A percentile compares a stretch with the other conserved stretches of the same genome.
phyloP scores from a whole-genome alignment of 2,329 filamentous ascomycete genomes.

The Phyllosticta paracitricarpa region DNA sequence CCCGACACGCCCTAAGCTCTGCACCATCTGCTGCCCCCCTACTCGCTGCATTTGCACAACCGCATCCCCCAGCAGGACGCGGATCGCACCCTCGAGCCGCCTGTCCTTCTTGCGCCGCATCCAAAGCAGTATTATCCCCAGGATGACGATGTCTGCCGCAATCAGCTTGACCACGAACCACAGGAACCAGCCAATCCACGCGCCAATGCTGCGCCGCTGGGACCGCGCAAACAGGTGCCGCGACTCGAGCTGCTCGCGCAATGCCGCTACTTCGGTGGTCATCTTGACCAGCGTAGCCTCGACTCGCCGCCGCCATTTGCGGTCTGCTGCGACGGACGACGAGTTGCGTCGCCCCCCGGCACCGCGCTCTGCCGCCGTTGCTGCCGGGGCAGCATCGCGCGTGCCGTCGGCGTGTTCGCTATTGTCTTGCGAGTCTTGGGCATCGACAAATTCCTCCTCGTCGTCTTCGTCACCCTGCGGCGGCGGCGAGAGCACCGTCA shows the following conservation, averaged over 20 bases:
- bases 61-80: slow-evolving; percentile 48
- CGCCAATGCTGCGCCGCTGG: slow-evolving; percentile 52
- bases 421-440: slow-evolving; percentile 37
- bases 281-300: slow-evolving; percentile 80
- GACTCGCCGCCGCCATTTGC: slow-evolving; percentile 69
- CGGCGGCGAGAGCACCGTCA: neutral
- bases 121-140: slow-evolving; percentile 59
- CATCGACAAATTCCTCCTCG: slow-evolving; percentile 38
- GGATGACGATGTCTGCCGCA: slow-evolving; percentile 57
- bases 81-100: slow-evolving; percentile 62
- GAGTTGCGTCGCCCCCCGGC: neutral
- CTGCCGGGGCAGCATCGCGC: neutral
- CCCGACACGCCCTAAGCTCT: slow-evolving; percentile 17
- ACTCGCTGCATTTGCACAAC: slow-evolving; percentile 29
- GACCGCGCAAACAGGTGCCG: slow-evolving; percentile 59
- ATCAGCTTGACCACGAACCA: slow-evolving; percentile 66
- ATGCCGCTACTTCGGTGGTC: slow-evolving; percentile 82
- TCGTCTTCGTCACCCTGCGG: slow-evolving; percentile 23
- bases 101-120: slow-evolving; percentile 62
- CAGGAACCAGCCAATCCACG: slow-evolving; percentile 61
- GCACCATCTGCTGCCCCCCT: slow-evolving; percentile 16
- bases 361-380: neutral
- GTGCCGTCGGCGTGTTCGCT: slow-evolving; percentile 19
- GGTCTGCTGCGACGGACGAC: slow-evolving; percentile 20
- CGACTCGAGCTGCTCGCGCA: slow-evolving; percentile 80